Conservation (phyloP, 1,284 basidiomycete genomes). For the Trichosporon sp. region DNA sequence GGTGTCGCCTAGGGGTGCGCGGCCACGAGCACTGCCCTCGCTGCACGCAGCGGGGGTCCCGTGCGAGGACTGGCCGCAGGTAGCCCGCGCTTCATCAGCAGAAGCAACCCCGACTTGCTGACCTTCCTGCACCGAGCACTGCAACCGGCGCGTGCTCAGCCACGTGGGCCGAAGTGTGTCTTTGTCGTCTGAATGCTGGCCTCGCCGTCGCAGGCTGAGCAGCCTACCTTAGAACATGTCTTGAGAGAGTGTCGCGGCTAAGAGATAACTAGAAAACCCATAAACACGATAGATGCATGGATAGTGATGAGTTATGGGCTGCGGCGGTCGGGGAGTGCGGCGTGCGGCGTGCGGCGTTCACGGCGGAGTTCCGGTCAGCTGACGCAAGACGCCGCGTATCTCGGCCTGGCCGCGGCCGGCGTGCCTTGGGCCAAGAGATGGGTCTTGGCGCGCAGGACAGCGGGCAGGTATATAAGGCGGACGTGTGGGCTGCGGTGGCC, state of each 20-base stretch:
- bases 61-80: constrained; percentile 1
- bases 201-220: neutral
- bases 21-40: neutral
- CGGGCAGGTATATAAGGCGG: too few species aligned
- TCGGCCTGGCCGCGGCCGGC: too few species aligned
- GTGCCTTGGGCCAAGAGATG: neutral
- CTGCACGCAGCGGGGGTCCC: neutral
- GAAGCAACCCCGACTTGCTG: neutral
- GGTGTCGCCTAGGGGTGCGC: constrained; percentile 5
- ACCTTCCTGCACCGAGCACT: neutral
- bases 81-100: neutral
- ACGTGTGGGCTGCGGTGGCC: too few species aligned
- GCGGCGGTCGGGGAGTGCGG: too few species aligned
- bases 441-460: neutral
- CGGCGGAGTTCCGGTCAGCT: too few species aligned
- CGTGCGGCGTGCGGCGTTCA: too few species aligned
- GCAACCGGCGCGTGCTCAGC: neutral
- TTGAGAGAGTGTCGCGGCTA: neutral
- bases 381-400: neutral
- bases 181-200: neutral
- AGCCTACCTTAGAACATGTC: neutral
- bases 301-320: too few species aligned
- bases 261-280: too few species aligned
- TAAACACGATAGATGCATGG: too few species aligned
- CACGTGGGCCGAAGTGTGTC: neutral